These are phyloP conservation scores for Populus ilicifolia DNA, from an alignment of 345 rosid species.

Conservation along the genomic window DNA sequence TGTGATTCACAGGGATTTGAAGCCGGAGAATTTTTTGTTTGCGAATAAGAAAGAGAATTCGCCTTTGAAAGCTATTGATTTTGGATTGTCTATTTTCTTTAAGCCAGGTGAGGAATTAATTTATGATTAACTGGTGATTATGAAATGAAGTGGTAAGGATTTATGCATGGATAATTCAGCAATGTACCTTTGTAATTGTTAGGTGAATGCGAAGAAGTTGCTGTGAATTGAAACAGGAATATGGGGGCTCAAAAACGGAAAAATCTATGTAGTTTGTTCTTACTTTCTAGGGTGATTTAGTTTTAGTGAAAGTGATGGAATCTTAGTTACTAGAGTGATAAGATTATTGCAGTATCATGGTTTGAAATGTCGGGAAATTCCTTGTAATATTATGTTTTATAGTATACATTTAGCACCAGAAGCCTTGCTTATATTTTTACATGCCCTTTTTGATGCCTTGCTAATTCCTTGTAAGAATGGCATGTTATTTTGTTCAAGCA, in stretches of 20 bases:
- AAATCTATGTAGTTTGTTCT: not conserved
- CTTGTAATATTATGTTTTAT: not conserved
- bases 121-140: not conserved
- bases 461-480: not conserved
- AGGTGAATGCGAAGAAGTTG: too few species aligned
- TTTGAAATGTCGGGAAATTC: not conserved
- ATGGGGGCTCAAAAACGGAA: not conserved
- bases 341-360: not conserved
- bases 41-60: slow-evolving; percentile 99
- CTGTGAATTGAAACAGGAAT: not conserved
- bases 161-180: not conserved
- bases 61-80: slow-evolving; percentile 96
- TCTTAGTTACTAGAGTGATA: not conserved
- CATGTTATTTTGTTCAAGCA: not conserved
- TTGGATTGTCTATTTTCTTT: slow-evolving; percentile 96
- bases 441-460: not conserved
- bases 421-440: not conserved
- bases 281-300: not conserved
- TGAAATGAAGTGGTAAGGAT: not conserved
- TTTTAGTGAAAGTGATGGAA: not conserved
- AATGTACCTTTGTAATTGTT: not conserved
- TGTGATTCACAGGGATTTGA: slow-evolving; percentile 95
- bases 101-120: slow-evolving; percentile 65
- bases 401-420: not conserved
- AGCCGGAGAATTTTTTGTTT: slow-evolving; percentile 95